Evolutionary conservation across 2,329 filamentous ascomycete genomes (phyloP).

Genomic region (Apiospora koreana): DNA sequence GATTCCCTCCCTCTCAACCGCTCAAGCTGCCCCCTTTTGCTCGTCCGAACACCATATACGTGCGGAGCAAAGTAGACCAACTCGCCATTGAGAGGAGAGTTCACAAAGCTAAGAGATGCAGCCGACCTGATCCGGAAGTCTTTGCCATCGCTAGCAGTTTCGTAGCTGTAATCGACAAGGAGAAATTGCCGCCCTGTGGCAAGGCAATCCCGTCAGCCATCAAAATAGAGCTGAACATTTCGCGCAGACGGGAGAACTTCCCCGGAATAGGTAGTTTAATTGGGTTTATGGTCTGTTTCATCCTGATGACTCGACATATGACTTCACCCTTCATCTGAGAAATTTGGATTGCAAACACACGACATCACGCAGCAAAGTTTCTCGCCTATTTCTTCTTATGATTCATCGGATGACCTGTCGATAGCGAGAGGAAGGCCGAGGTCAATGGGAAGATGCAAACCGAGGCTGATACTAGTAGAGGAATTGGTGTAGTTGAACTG

Average conservation of each 20-base stretch:
- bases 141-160: not conserved
- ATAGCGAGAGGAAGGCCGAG: not conserved
- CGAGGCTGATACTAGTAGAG: too few species aligned
- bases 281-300: not conserved
- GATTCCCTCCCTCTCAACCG: not conserved
- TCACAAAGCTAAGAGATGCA: not conserved
- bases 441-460: not conserved
- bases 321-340: not conserved
- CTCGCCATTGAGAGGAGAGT: too few species aligned
- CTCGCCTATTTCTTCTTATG: not conserved
- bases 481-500: too few species aligned
- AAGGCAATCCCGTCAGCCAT: not conserved
- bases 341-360: too few species aligned
- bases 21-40: not conserved
- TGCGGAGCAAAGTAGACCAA: not conserved
- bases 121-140: not conserved
- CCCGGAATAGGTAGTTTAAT: not conserved
- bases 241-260: not conserved
- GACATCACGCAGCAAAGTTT: too few species aligned
- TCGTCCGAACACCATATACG: not conserved
- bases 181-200: not conserved
- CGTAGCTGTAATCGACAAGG: not conserved
- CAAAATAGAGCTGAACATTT: not conserved
- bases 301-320: not conserved
- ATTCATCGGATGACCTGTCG: not conserved